Conservation (phyloP, 2,329 filamentous ascomycete species). For the Metarhizium guizhouense region DNA sequence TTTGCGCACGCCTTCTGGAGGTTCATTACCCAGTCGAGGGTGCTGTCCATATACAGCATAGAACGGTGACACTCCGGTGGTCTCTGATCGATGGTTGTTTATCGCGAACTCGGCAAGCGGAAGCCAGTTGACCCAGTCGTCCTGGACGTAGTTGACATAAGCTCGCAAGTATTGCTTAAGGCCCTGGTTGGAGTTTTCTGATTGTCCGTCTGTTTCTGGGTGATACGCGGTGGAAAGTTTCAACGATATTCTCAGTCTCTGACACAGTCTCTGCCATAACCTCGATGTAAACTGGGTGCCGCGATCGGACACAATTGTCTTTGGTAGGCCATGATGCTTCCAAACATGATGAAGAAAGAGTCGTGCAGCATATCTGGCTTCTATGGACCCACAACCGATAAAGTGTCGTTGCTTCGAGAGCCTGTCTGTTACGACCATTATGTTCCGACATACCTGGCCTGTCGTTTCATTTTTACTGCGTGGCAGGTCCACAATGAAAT, state of each 20-base stretch:
- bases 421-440: background rate
- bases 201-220: background rate
- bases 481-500: background rate
- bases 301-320: background rate
- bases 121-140: background rate
- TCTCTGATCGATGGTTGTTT: too few relatives aligned
- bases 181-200: background rate
- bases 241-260: background rate
- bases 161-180: background rate
- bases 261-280: background rate
- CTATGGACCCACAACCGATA: background rate
- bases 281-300: background rate
- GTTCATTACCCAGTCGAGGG: too few relatives aligned
- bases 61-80: too few relatives aligned
- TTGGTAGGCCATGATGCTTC: background rate
- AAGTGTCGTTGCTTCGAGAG: background rate
- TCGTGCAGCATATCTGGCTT: background rate
- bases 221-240: background rate
- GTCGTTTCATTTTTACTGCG: too few relatives aligned
- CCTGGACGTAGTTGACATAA: background rate
- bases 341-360: background rate
- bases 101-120: background rate
- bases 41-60: too few relatives aligned
- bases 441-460: too few relatives aligned
- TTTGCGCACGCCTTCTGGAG: too few relatives aligned